Conservation (phyloP, 495 filamentous ascomycete species). For the Daldinia vernicosa region DNA sequence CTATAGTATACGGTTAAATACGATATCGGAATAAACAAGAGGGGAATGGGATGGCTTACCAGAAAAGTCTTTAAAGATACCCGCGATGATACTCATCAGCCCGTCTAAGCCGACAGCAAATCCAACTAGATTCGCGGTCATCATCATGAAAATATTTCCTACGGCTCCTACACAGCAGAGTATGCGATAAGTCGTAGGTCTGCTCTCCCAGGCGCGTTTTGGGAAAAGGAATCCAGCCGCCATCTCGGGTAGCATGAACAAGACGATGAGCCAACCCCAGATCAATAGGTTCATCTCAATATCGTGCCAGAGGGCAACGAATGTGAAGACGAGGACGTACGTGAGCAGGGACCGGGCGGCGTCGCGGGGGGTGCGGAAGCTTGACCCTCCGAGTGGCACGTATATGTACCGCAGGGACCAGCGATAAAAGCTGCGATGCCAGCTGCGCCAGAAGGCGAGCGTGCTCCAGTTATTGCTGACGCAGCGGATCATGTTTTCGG, state of each 20-base stretch:
- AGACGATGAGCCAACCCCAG: constrained; percentile 95
- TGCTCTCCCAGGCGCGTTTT: constrained; percentile 68
- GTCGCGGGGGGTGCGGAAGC: constrained; percentile 48
- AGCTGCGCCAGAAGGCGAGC: constrained; percentile 92
- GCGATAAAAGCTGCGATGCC: constrained; percentile 94
- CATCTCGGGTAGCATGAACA: constrained; percentile 93
- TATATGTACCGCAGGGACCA: constrained; percentile 97
- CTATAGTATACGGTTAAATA: constrained; percentile 46
- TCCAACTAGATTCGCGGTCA: constrained; percentile 91
- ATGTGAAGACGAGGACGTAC: constrained; percentile 89
- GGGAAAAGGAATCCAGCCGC: constrained; percentile 77
- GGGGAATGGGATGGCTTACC: constrained; percentile 54
- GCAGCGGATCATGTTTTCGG: constrained; percentile 98
- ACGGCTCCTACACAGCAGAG: constrained; percentile 88
- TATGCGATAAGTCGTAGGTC: constrained; percentile 75
- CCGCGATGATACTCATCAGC: constrained; percentile 73
- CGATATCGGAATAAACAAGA: constrained; percentile 27
- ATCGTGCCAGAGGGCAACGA: constrained; percentile 98
- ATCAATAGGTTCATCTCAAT: constrained; percentile 91
- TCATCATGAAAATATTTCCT: constrained; percentile 92
- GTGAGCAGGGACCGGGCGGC: constrained; percentile 67
- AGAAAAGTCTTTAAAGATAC: constrained; percentile 76
- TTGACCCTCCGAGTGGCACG: constrained; percentile 83
- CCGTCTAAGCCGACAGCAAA: constrained; percentile 94
- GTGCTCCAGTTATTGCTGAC: constrained; percentile 94